Evolutionary conservation across 2,329 filamentous ascomycete genomes (phyloP).

Genomic region (Colletotrichum sidae): DNA sequence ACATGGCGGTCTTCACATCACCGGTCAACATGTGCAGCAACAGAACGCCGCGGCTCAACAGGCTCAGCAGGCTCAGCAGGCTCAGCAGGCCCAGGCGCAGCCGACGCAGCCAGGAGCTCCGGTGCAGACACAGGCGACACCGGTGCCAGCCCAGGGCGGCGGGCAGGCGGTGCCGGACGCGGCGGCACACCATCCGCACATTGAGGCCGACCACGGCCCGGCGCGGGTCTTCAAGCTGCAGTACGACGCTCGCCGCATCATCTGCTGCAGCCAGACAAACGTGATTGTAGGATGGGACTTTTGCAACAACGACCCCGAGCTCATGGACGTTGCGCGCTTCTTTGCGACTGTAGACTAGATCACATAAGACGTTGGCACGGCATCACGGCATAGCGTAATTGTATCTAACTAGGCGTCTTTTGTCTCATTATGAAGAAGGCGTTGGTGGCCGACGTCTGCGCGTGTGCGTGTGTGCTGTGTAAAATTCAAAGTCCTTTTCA

Average conservation of each 20-base stretch:
- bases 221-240: conserved; percentile 93
- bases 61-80: background rate
- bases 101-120: conserved; percentile 30
- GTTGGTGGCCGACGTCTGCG: conserved; percentile 3
- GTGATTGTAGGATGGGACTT: conserved; percentile 99
- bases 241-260: conserved; percentile 91
- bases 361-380: background rate
- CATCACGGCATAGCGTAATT: conserved; percentile 34
- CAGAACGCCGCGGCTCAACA: background rate
- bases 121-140: conserved; percentile 35
- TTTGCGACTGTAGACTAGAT: conserved; percentile 73
- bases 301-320: conserved; percentile 84
- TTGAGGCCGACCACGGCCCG: conserved; percentile 59
- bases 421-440: too few relatives aligned
- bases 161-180: conserved; percentile 39
- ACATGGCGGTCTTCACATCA: conserved; percentile 31
- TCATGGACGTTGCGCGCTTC: conserved; percentile 82
- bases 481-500: conserved; percentile 4
- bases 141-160: conserved; percentile 31
- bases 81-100: conserved; percentile 14
- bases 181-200: conserved; percentile 56
- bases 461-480: background rate
- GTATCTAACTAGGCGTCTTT: background rate
- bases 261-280: conserved; percentile 92
- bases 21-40: conserved; percentile 19